A percentile compares a stretch with the other conserved stretches of the same genome.
phyloP scores from a whole-genome alignment of 169 alveolate genomes.

The Cryptosporidium baileyi region DNA sequence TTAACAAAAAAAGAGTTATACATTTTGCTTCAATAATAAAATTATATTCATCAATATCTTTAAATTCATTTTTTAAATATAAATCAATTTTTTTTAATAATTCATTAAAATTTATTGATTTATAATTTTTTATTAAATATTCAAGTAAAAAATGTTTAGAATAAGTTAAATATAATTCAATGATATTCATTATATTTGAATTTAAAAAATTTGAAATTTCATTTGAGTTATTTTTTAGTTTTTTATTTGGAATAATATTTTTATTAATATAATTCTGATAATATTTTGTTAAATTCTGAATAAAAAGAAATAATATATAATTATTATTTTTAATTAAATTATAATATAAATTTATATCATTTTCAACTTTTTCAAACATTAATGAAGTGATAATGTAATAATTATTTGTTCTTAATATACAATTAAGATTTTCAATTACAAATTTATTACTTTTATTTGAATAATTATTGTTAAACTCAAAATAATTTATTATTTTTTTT shows the following conservation, averaged over 20 bases:
- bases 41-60: not conserved
- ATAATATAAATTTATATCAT: not conserved
- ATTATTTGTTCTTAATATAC: constrained; percentile 33
- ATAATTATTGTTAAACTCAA: not conserved
- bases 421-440: not conserved
- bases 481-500: not conserved
- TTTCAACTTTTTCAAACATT: not conserved
- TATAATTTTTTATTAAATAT: not conserved
- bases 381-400: not conserved
- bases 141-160: not conserved
- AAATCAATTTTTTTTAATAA: not conserved
- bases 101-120: not conserved
- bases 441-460: not conserved
- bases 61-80: not conserved
- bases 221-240: not conserved
- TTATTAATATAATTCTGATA: not conserved
- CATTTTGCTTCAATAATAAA: constrained; percentile 28
- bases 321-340: not conserved
- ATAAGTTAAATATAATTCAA: not conserved
- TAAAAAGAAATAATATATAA: not conserved
- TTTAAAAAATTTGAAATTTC: not conserved
- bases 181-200: not conserved
- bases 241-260: not conserved
- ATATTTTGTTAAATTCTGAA: not conserved
- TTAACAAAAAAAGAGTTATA: constrained; percentile 9